Evolutionary conservation across 2,329 filamentous ascomycete genomes (phyloP).

Genomic region (Phyllosticta paracitricarpa): DNA sequence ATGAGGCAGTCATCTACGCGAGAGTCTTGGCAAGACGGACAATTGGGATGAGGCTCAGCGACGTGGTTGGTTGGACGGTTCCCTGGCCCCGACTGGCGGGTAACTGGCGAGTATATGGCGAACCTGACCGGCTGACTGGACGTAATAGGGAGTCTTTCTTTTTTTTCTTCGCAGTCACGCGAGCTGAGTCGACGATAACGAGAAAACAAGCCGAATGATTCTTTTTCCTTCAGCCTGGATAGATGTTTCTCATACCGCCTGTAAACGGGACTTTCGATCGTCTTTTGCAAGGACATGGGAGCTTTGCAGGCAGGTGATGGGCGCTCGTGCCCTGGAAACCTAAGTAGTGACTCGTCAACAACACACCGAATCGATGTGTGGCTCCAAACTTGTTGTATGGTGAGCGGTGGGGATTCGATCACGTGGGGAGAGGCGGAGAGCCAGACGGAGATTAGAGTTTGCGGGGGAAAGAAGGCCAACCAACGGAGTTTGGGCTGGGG

Average conservation of each 20-base stretch:
- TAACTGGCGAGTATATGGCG: not conserved
- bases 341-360: no score
- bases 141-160: not conserved
- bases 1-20: no score
- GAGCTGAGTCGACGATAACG: not conserved
- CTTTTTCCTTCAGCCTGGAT: not conserved
- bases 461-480: not conserved
- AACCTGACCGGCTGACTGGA: not conserved
- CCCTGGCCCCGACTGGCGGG: no score
- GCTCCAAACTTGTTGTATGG: not conserved
- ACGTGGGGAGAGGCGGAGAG: not conserved
- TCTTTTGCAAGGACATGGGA: not conserved
- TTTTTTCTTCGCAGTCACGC: not conserved
- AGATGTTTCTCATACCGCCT: not conserved
- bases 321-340: no score
- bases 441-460: no score
- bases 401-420: not conserved
- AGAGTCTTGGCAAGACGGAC: no score
- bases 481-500: not conserved
- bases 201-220: not conserved
- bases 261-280: not conserved
- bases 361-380: no score
- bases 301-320: not conserved
- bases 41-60: no score
- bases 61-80: no score